Evolutionary conservation across 371 early-diverging fungal species (phyloP).

Genomic region (Syncephalis plumigaleata): DNA sequence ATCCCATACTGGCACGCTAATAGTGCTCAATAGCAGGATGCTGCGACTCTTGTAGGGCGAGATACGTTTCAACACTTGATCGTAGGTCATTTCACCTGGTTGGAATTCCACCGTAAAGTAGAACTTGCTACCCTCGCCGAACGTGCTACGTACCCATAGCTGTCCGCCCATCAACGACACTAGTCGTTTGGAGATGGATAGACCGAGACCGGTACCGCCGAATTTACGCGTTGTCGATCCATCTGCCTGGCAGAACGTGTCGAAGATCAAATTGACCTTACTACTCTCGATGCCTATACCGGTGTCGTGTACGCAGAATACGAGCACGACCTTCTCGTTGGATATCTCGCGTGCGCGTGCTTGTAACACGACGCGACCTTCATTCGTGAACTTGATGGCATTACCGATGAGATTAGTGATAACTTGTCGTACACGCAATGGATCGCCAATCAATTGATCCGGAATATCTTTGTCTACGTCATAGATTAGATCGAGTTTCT

Average conservation of each 20-base stretch:
- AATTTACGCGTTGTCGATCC: slow-evolving; percentile 66
- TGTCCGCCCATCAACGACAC: slow-evolving; percentile 63
- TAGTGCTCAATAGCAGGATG: slow-evolving; percentile 20
- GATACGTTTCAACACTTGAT: slow-evolving; percentile 22
- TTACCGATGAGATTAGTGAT: slow-evolving; percentile 73
- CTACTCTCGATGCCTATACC: slow-evolving; percentile 77
- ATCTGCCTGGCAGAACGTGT: slow-evolving; percentile 67
- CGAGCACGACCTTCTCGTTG: slow-evolving; percentile 23
- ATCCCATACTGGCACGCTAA: slow-evolving; percentile 1
- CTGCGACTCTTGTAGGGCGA: slow-evolving; percentile 20
- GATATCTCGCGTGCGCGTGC: slow-evolving; percentile 17
- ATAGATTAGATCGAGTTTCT: slow-evolving; percentile 38
- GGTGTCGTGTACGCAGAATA: slow-evolving; percentile 57
- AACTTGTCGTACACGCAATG: slow-evolving; percentile 53
- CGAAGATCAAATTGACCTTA: slow-evolving; percentile 53
- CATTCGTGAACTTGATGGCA: slow-evolving; percentile 70
- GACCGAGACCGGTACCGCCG: slow-evolving; percentile 71
- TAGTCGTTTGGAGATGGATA: slow-evolving; percentile 58
- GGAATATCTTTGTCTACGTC: slow-evolving; percentile 44
- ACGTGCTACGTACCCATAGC: slow-evolving; percentile 50
- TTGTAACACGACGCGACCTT: slow-evolving; percentile 38
- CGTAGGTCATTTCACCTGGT: slow-evolving; percentile 14
- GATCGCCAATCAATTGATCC: slow-evolving; percentile 56
- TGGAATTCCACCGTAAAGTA: slow-evolving; percentile 42
- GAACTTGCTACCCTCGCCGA: slow-evolving; percentile 52